phyloP scores from a whole-genome alignment of 2,329 filamentous ascomycete genomes.

The Raffaelea ambrosiae region DNA sequence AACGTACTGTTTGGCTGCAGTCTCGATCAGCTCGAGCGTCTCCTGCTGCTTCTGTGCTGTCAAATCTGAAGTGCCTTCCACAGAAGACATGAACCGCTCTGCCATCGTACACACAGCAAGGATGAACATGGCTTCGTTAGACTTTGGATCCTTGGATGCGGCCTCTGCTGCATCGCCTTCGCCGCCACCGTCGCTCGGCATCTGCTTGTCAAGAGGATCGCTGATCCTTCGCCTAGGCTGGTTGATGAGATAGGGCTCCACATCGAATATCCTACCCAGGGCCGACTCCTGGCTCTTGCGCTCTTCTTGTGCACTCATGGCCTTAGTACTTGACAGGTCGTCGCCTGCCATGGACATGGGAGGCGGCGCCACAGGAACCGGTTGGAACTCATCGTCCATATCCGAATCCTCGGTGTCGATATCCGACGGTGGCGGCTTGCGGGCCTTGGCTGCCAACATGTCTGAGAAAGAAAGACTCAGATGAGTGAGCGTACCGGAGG shows the following conservation, averaged over 20 bases:
- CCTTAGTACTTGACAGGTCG: conserved; percentile 32
- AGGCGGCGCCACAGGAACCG: conserved; percentile 23
- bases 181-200: not conserved
- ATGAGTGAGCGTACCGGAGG: conserved; percentile 42
- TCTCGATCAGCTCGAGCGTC: conserved; percentile 39
- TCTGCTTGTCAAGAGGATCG: conserved; percentile 13
- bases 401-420: conserved; percentile 33
- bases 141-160: no score
- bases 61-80: conserved; percentile 24
- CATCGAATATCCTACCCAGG: conserved; percentile 42
- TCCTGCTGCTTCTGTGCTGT: conserved; percentile 32
- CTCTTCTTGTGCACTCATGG: conserved; percentile 42
- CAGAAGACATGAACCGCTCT: conserved; percentile 31
- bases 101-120: conserved; percentile 28
- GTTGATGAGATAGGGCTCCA: conserved; percentile 33
- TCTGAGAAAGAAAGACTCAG: conserved; percentile 53
- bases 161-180: no score
- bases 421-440: conserved; percentile 26
- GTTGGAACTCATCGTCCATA: conserved; percentile 46
- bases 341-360: conserved; percentile 15
- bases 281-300: conserved; percentile 45
- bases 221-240: conserved; percentile 10
- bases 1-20: conserved; percentile 43
- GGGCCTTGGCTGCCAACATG: conserved; percentile 35
- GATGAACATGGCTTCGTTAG: conserved; percentile 22